phyloP scores from a whole-genome alignment of 805 yeast species.

The Monosporozyma aquatica region DNA sequence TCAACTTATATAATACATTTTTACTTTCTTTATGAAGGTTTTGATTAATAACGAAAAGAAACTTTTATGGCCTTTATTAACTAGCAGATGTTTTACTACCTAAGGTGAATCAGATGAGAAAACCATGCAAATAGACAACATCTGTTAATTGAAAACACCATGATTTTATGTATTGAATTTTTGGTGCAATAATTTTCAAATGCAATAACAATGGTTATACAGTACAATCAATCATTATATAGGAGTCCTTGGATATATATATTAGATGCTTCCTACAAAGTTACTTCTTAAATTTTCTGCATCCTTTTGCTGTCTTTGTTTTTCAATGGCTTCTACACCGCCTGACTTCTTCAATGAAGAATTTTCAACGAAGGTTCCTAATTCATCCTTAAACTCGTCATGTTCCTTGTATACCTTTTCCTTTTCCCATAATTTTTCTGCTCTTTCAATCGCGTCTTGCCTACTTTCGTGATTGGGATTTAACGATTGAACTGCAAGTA shows the following conservation, averaged over 20 bases:
- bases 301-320: constrained; percentile 57
- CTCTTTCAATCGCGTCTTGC: constrained; percentile 79
- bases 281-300: constrained; percentile 55
- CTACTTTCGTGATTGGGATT: constrained; percentile 79
- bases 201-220: constrained; percentile 19
- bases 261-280: constrained; percentile 19
- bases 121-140: too few relatives aligned
- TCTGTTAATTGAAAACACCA: too few relatives aligned
- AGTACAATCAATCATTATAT: constrained; percentile 9
- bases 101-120: too few relatives aligned
- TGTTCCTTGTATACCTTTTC: constrained; percentile 49
- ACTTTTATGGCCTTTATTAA: too few relatives aligned
- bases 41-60: too few relatives aligned
- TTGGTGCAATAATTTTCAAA: too few relatives aligned
- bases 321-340: constrained; percentile 81
- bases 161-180: too few relatives aligned
- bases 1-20: too few relatives aligned
- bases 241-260: too few relatives aligned
- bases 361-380: constrained; percentile 76
- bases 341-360: constrained; percentile 72
- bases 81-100: too few relatives aligned
- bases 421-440: constrained; percentile 69
- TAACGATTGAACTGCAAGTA: constrained; percentile 69
- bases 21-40: too few relatives aligned
- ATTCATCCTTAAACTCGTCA: constrained; percentile 74